Base-by-base conservation (phyloP, 345 rosid genomes). In the Microthlaspi erraticum region DNA sequence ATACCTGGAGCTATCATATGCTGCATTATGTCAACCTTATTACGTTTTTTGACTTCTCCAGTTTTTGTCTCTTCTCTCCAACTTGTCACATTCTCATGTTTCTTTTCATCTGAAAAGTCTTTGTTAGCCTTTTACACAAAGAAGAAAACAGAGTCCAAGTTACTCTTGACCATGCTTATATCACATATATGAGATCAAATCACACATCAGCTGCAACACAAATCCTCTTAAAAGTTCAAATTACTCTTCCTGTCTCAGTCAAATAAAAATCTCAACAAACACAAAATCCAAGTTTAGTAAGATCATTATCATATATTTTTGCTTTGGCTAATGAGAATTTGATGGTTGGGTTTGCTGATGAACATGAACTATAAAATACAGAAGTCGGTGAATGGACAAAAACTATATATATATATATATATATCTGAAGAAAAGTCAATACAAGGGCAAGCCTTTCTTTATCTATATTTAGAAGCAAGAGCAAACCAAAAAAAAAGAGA, bases 1-100 rank as follows among this genome's bases (percentile, higher is more conserved):
- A 76, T 70, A 76, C 75, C 71, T 63, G 75, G 75, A 62, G 79
- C 19, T 36, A 63, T 46, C 79, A 69, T 75, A 75, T 75, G 75
- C 71, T 75, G 60, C 70, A 75, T 70, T 63, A 70, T 75, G 71
- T 70, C 79, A 76, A 76, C 71, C 41, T 50, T 29, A 39, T 26
- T 71, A 52, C 32, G 34, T 61, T 60, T 60, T 33, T 62, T 75
- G 34, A 59, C 71, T 76, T 55, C 16, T 55, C 61, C 31, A 41
- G 41, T 63, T 76, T 76, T 76, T 75, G 70, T 75, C 70, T 75
- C 64, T 68, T 45, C 58, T 68, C 70, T 75, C 70, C 52, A 52
- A 50, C 20, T 62, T 68, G 65, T 37, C 64, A 61, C 42, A 54
- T 19, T 68, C 59, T 61, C 57, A 60, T 34, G 67, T 60, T 59